A percentile compares a stretch with the other conserved stretches of the same genome.
Conservation (phyloP, 179 eudicot genomes). For the Silene coronaria region DNA sequence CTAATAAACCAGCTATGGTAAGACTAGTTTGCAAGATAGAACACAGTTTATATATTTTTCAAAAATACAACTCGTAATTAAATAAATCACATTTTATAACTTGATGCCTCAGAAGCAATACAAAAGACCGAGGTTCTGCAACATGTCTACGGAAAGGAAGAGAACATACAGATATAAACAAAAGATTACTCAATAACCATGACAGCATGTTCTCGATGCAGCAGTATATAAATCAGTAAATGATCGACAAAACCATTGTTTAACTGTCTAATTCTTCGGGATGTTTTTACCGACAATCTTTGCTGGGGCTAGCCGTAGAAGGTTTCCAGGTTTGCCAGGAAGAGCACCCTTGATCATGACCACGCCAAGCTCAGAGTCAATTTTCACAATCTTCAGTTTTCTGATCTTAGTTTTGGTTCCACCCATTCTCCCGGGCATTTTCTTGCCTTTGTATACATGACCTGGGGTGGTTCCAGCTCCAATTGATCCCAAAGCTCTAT, state of each 20-base stretch:
- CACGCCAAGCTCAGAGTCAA: constrained; percentile 67
- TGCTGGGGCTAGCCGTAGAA: constrained; percentile 77
- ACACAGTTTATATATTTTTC: too few relatives aligned
- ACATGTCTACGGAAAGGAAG: neutral
- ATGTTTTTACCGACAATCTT: constrained; percentile 90
- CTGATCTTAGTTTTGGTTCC: constrained; percentile 83
- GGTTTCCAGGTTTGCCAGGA: constrained; percentile 98
- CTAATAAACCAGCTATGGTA: neutral
- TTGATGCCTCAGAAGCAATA: neutral
- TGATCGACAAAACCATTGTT: constrained; percentile 10
- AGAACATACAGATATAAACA: neutral
- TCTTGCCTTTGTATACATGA: constrained; percentile 77
- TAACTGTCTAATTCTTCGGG: constrained; percentile 54
- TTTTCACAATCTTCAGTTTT: constrained; percentile 71
- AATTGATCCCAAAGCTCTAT: constrained; percentile 82
- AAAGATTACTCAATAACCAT: constrained; percentile 8
- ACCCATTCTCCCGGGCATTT: constrained; percentile 99
- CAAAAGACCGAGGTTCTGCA: neutral
- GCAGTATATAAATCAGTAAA: constrained; percentile 12
- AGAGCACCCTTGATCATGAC: constrained; percentile 90
- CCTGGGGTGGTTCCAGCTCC: constrained; percentile 99
- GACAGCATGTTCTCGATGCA: constrained; percentile 22
- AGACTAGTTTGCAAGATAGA: neutral
- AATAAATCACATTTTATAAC: neutral
- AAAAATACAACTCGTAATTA: too few relatives aligned